Conservation (phyloP, 805 yeast genomes). For the Pichia phayaonensis region DNA sequence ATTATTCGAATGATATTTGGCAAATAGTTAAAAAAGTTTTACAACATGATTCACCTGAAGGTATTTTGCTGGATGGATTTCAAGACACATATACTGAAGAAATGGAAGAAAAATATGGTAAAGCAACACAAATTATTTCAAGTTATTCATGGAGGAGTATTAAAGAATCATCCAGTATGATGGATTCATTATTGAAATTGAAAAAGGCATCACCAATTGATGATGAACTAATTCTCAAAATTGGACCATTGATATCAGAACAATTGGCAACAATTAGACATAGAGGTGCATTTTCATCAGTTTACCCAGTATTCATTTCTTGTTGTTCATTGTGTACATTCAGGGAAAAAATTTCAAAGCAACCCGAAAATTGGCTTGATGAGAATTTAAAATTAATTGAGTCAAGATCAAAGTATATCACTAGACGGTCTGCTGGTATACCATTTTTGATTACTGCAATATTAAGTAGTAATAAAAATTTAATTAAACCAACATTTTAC, state of each 20-base stretch:
- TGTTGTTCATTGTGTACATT: conserved; percentile 51
- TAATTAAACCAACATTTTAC: conserved; percentile 44
- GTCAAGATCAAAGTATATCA: conserved; percentile 58
- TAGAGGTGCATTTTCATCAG: conserved; percentile 86
- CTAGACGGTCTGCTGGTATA: conserved; percentile 88
- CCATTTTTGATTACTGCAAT: conserved; percentile 75
- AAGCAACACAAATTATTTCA: conserved; percentile 39
- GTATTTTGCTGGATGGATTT: conserved; percentile 44
- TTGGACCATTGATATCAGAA: conserved; percentile 50
- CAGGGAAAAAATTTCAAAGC: conserved; percentile 24
- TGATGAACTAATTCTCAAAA: conserved; percentile 22
- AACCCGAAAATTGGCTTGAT: conserved; percentile 52
- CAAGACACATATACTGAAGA: conserved; percentile 30
- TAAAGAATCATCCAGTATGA: conserved; percentile 60
- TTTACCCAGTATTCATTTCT: conserved; percentile 70
- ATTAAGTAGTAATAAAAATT: conserved; percentile 42
- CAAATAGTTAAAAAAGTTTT: conserved; percentile 38
- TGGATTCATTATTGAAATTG: conserved; percentile 36
- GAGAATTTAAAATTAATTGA: conserved; percentile 38
- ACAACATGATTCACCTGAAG: conserved; percentile 66
- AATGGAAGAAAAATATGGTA: conserved; percentile 28
- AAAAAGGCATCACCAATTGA: conserved; percentile 19
- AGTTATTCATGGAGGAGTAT: conserved; percentile 79
- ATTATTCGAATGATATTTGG: conserved; percentile 32
- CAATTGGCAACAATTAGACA: conserved; percentile 75